These are phyloP conservation scores for Talaromyces albobiverticillius DNA, from an alignment of 2,329 filamentous ascomycete species.

Conservation along the genomic window DNA sequence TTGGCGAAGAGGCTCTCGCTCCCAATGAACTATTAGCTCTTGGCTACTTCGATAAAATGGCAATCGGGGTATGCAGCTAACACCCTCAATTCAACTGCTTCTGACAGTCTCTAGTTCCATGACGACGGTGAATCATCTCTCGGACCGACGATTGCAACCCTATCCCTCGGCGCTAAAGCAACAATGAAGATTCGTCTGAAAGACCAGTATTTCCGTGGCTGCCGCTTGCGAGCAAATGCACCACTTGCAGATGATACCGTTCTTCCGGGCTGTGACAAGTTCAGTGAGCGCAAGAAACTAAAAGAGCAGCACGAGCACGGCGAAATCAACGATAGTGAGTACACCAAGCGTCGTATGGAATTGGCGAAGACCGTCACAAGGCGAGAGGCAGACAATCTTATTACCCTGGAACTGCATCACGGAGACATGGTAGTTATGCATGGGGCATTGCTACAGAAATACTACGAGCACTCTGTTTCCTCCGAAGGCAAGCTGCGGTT, in stretches of 20 bases:
- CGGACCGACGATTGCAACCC: conserved; percentile 55
- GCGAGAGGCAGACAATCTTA: conserved; percentile 27
- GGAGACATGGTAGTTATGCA: conserved; percentile 60
- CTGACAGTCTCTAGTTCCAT: conserved; percentile 45
- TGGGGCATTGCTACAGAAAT: conserved; percentile 53
- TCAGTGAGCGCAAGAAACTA: conserved; percentile 23
- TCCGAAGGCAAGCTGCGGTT: conserved; percentile 32
- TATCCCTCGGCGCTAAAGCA: conserved; percentile 53
- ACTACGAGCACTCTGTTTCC: conserved; percentile 46
- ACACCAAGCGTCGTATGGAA: conserved; percentile 23
- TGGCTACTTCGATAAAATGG: conserved; percentile 55
- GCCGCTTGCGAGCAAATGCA: conserved; percentile 18
- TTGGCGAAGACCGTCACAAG: conserved; percentile 24
- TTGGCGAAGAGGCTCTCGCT: conserved; percentile 30
- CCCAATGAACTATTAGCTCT: conserved; percentile 58
- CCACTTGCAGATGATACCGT: conserved; percentile 29
- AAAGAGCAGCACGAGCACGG: conserved; percentile 20
- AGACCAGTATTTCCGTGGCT: conserved; percentile 42
- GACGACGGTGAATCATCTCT: conserved; percentile 58
- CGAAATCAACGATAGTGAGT: conserved; percentile 20
- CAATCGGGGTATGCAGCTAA: conserved; percentile 44
- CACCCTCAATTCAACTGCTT: neutral
- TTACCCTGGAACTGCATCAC: conserved; percentile 51
- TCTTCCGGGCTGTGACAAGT: conserved; percentile 27
- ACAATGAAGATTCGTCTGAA: conserved; percentile 58